phyloP scores from a whole-genome alignment of 208 protist species.

The Acanthamoeba royreba region DNA sequence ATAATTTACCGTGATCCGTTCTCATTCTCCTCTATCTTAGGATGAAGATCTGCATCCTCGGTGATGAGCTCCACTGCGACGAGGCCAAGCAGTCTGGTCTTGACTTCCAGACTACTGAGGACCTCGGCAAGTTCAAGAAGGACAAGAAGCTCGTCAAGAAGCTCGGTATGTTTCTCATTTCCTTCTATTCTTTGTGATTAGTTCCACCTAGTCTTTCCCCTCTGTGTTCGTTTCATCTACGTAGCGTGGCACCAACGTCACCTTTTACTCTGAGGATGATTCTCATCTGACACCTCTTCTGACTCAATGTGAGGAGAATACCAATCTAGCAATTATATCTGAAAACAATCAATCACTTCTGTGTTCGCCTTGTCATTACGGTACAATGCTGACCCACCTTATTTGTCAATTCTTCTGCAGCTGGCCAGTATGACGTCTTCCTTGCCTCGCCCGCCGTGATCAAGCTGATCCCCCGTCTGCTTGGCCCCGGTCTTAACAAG shows the following conservation, averaged over 20 bases:
- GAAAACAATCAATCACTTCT: no score
- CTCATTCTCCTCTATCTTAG: no score
- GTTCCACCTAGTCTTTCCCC: not conserved
- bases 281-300: constrained; percentile 32
- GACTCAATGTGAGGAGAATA: not conserved
- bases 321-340: no score
- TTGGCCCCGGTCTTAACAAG: constrained; percentile 98
- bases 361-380: no score
- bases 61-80: constrained; percentile 94
- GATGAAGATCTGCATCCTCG: constrained; percentile 95
- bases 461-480: constrained; percentile 93
- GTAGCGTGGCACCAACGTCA: no score
- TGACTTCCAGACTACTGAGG: constrained; percentile 92
- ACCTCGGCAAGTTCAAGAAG: constrained; percentile 99
- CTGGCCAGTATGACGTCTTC: constrained; percentile 98
- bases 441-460: constrained; percentile 95
- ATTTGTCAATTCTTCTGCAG: constrained; percentile 58
- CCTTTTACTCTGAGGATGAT: constrained; percentile 13
- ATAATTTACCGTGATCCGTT: no score
- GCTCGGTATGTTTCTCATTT: constrained; percentile 74
- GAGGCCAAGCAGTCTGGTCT: constrained; percentile 90
- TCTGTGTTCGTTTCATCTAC: no score
- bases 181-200: not conserved
- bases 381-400: not conserved
- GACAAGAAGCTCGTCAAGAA: constrained; percentile 99